Evolutionary conservation across 1,284 basidiomycete species (phyloP).

Genomic region (Tilletia setariae): DNA sequence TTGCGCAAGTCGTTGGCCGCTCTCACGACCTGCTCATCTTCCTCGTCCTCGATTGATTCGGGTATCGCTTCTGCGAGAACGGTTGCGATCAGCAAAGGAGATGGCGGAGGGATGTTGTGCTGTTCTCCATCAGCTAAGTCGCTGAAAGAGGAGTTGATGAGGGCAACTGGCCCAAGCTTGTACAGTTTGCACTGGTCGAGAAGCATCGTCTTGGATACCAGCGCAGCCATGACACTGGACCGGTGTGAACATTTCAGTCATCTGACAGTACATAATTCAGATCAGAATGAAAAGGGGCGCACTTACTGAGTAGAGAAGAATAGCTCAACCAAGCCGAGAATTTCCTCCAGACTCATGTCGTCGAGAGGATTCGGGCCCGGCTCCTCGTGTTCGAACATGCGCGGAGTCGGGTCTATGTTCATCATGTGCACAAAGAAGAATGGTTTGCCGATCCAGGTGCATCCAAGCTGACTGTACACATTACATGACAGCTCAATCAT

Average conservation of each 20-base stretch:
- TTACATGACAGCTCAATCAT: slow-evolving; percentile 11
- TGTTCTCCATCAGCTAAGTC: neutral
- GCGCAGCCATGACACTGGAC: neutral
- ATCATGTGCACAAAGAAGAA: slow-evolving; percentile 15
- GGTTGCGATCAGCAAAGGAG: neutral
- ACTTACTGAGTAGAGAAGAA: neutral
- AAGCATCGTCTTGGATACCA: slow-evolving; percentile 12
- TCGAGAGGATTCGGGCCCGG: neutral
- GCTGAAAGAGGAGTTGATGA: neutral
- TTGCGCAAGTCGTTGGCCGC: neutral
- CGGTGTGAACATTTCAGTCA: too few species aligned
- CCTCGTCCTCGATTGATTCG: slow-evolving; percentile 9
- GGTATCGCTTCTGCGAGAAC: slow-evolving; percentile 5
- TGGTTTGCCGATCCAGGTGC: slow-evolving; percentile 11
- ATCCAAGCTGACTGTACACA: slow-evolving; percentile 11
- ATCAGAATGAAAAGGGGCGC: neutral
- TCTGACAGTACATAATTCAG: neutral
- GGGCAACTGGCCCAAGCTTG: neutral
- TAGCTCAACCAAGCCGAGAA: slow-evolving; percentile 4
- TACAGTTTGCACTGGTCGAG: slow-evolving; percentile 7
- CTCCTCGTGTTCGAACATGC: neutral
- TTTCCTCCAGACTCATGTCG: neutral
- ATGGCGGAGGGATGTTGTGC: neutral
- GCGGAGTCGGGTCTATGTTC: neutral
- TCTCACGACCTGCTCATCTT: neutral